Base-by-base conservation (phyloP, 805 yeast genomes). In the Debaryomyces castellii region DNA sequence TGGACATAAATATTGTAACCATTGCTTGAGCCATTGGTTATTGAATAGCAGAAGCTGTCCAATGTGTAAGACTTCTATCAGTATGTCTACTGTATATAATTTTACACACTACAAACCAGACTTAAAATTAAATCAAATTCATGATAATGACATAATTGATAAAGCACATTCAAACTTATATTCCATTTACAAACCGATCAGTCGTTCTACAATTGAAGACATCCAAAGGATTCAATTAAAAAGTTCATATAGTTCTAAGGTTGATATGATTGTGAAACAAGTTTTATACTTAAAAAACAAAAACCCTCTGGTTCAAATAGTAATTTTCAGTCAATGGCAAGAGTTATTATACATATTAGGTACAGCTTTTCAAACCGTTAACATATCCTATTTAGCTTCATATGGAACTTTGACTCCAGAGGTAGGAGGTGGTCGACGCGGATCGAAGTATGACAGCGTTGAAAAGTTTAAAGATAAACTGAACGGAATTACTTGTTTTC, bases 1-100 rank as follows among this genome's bases (percentile, higher is more conserved):
- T 74, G 98, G 98, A 0, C 99, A 94, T 64, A 83, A 82, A 53
- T 94, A 86, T 59, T 94, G 99, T 61, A 78, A 81, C 46, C 87
- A 80, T 1, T 94, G 99, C 62, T 70, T 94, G 30, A 74, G 68
- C 16, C 82, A 74, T 44, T 94, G 99, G 99, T 59, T 86, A 43
- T 66, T 64, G 17, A 70, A 69, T 12, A 77, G 77, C 33, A 60
- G 66, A 1, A 65, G 70, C 1, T 94, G 99, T 63, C 98, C 99
- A 0, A 73, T 90, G 53, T 94, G 99, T 66, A 88, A 89, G 49
- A 66, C 76, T 2, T 51, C 51, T 1, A 67, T 89, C 14, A 64
- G 63, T 20, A 51, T 58, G 7, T 63, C 71, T 3, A 85, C 88
- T 24, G 68, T 88, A 8, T 88, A 89, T 62, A 76, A 80, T 44